Evolutionary conservation across 805 yeast species (phyloP), one percentile per base, ranked within the genome.

Genomic region (Nakazawaea siamensis): DNA sequence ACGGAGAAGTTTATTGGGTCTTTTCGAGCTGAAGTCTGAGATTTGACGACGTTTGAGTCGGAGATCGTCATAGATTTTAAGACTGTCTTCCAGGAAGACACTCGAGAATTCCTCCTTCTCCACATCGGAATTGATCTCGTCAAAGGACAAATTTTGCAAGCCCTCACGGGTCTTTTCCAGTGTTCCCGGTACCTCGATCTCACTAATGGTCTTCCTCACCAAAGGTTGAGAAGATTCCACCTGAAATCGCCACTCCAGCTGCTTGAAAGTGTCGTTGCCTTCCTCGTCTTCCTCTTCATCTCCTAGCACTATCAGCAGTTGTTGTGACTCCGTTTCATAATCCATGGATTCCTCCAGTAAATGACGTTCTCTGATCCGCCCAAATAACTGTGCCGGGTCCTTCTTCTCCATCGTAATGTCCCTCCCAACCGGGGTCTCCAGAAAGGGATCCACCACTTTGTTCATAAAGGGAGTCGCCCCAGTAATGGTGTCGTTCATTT

Each of bases 101-200:
- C 21, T 13, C 12, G 29, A 43, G 46, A 65, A 64, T 35, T 58
- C 48, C 36, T 60, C 27, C 13, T 66, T 64, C 34, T 57, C 48
- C 36, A 57, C 57, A 28, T 55, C 38, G 8, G 33, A n/a, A n/a
- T n/a, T n/a, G n/a, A n/a, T n/a, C n/a, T n/a, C n/a, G n/a, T n/a
- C n/a, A n/a, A n/a, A n/a, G n/a, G n/a, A n/a, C n/a, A n/a, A n/a
- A n/a, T n/a, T n/a, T n/a, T n/a, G n/a, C n/a, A n/a, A n/a, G n/a
- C n/a, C n/a, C n/a, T n/a, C n/a, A n/a, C n/a, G n/a, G n/a, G n/a
- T n/a, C n/a, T n/a, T 24, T 12, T 48, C 42, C 8, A 8, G 24
- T 8, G 23, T 51, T 54, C 19, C 48, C 41, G 29, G 47, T 43
- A 21, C 47, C 45, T 27, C 33, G 20, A 35, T 24, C 18, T n/a